A percentile compares a stretch with the other conserved stretches of the same genome.
These are phyloP conservation scores for Daldinia grandis DNA, from an alignment of 495 filamentous ascomycete genomes.

Conservation along the genomic window DNA sequence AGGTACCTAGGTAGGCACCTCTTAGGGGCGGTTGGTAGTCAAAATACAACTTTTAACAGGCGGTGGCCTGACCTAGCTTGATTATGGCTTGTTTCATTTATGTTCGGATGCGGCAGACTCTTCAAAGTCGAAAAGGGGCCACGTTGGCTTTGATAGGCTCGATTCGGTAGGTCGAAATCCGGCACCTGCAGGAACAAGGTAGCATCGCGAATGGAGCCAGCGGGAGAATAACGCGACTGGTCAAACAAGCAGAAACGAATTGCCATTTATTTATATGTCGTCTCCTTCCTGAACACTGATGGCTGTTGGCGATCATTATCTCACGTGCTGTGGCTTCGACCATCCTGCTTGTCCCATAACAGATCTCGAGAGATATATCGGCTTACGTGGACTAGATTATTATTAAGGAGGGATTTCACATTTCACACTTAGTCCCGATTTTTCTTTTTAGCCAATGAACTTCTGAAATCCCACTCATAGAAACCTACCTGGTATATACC, in stretches of 20 bases:
- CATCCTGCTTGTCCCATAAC: constrained; percentile 12
- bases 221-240: constrained; percentile 28
- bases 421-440: background rate
- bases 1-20: too few species aligned
- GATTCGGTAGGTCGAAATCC: constrained; percentile 26
- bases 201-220: constrained; percentile 19
- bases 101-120: constrained; percentile 23
- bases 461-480: background rate
- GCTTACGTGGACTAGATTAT: constrained; percentile 14
- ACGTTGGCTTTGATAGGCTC: constrained; percentile 27
- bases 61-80: constrained; percentile 9
- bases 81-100: constrained; percentile 34
- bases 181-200: constrained; percentile 37
- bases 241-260: constrained; percentile 8
- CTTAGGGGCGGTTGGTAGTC: background rate
- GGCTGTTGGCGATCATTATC: constrained; percentile 24
- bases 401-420: constrained; percentile 9
- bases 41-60: constrained; percentile 8
- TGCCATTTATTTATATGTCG: constrained; percentile 20
- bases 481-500: background rate
- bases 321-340: constrained; percentile 31
- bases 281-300: constrained; percentile 25
- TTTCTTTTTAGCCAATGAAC: constrained; percentile 13
- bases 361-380: constrained; percentile 4
- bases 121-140: constrained; percentile 3